These are phyloP conservation scores for Trichophyton simii DNA, from an alignment of 2,329 filamentous ascomycete species.

Conservation along the genomic window DNA sequence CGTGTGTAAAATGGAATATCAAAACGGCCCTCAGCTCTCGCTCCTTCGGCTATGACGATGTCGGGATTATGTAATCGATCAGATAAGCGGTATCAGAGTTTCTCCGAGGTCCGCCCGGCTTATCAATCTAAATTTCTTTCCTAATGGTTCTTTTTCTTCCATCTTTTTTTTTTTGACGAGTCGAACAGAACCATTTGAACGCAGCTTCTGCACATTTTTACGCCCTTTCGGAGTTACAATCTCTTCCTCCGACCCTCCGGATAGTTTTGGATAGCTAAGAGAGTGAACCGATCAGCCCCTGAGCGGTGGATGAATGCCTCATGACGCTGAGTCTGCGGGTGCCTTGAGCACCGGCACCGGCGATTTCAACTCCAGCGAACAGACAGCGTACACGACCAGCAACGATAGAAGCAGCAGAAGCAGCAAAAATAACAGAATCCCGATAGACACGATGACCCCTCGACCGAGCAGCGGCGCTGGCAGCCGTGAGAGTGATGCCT, in stretches of 20 bases:
- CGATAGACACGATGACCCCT: not conserved
- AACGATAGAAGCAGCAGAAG: not conserved
- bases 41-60: not conserved
- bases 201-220: too few species aligned
- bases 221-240: too few species aligned
- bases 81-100: not conserved
- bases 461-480: not conserved
- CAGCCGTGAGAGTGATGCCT: not conserved
- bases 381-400: not conserved
- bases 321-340: not conserved
- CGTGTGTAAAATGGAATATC: too few species aligned
- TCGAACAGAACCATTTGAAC: not conserved
- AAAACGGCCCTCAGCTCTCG: not conserved
- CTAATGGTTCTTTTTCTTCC: not conserved
- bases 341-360: slow-evolving; percentile 1
- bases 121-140: not conserved
- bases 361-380: too few species aligned
- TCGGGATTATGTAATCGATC: not conserved
- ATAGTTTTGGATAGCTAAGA: not conserved
- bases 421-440: not conserved
- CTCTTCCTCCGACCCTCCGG: not conserved
- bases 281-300: not conserved
- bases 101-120: not conserved
- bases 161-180: not conserved
- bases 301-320: not conserved